These are phyloP conservation scores for Forsythia suspensa DNA, from an alignment of 257 asterid genomes.

Conservation along the genomic window DNA sequence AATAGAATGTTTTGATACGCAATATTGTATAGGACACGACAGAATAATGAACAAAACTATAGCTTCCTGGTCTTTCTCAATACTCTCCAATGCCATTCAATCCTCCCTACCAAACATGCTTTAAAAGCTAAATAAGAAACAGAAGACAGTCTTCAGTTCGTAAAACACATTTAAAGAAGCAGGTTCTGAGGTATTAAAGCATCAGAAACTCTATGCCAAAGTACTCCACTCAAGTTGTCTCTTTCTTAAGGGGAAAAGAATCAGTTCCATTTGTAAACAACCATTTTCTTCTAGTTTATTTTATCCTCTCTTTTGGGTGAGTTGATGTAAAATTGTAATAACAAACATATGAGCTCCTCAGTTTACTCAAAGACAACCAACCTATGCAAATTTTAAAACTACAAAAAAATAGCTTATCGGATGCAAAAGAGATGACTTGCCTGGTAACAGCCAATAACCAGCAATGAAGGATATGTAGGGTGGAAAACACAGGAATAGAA, in stretches of 20 bases:
- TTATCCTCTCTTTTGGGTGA: not conserved
- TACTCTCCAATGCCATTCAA: not conserved
- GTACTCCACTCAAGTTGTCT: not conserved
- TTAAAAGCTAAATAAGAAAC: not conserved
- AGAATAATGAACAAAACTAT: not conserved
- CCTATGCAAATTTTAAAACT: not conserved
- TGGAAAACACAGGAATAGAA: constrained; percentile 93
- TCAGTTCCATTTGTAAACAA: not conserved
- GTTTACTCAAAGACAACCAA: not conserved
- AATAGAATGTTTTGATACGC: not conserved
- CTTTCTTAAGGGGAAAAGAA: not conserved
- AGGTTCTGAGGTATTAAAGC: not conserved
- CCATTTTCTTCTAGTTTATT: not conserved
- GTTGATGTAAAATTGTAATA: not conserved
- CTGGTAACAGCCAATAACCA: constrained; percentile 95
- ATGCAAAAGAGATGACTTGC: constrained; percentile 39
- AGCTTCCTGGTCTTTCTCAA: not conserved
- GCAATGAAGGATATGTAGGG: constrained; percentile 77
- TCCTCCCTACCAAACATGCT: not conserved
- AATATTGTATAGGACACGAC: not conserved
- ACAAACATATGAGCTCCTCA: not conserved
- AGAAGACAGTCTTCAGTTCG: not conserved
- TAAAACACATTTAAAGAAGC: not conserved
- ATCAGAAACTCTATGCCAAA: not conserved
- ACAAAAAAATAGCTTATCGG: no score